phyloP scores from a whole-genome alignment of 441 rosid species.

The Flueggea neowawraea region DNA sequence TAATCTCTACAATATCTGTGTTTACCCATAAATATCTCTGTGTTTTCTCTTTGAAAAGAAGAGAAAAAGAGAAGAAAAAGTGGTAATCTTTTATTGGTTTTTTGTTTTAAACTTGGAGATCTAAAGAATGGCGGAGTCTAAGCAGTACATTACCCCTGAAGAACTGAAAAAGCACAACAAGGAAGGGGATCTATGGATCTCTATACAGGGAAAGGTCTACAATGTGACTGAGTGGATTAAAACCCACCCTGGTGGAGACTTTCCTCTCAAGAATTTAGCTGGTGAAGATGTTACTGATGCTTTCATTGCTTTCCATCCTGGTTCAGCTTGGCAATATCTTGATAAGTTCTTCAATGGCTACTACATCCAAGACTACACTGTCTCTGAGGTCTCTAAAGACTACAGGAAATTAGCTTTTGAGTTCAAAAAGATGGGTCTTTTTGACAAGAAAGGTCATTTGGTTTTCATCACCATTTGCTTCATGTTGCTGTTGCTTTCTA shows the following conservation, averaged over 20 bases:
- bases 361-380: conserved; percentile 42
- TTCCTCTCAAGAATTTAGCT: conserved; percentile 47
- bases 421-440: conserved; percentile 50
- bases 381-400: conserved; percentile 55
- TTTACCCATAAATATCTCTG: too few relatives aligned
- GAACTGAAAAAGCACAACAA: conserved; percentile 47
- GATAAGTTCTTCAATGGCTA: conserved; percentile 53
- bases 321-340: conserved; percentile 46
- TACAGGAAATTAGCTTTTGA: conserved; percentile 45
- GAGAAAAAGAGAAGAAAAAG: too few relatives aligned
- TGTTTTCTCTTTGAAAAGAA: too few relatives aligned
- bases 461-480: conserved; percentile 19
- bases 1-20: too few relatives aligned
- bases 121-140: conserved; percentile 33
- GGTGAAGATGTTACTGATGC: conserved; percentile 75
- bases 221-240: conserved; percentile 55
- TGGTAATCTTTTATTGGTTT: too few relatives aligned
- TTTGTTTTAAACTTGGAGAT: not conserved
- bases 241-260: conserved; percentile 55
- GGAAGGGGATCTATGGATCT: conserved; percentile 66
- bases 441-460: conserved; percentile 52
- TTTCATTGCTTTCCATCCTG: conserved; percentile 60
- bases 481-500: conserved; percentile 32
- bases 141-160: conserved; percentile 31
- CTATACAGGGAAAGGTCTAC: conserved; percentile 64